Conservation (phyloP, 768 basidiomycete genomes). For the Clitopilus passeckerianus region DNA sequence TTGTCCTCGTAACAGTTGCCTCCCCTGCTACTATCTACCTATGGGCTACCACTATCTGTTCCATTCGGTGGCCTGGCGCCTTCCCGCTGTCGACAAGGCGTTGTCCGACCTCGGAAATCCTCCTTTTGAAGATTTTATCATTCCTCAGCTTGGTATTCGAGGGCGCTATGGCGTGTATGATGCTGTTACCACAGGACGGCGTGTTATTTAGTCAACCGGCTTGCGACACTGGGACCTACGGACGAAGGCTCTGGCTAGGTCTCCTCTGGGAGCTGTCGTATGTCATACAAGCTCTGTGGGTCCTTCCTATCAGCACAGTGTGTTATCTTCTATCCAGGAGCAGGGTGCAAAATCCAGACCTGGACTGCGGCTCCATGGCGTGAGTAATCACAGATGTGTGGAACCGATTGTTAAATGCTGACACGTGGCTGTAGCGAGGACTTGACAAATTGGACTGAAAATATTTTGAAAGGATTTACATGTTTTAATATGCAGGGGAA, state of each 20-base stretch:
- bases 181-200: neutral
- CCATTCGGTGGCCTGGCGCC: neutral
- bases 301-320: neutral
- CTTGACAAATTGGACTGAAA: neutral
- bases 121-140: neutral
- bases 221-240: conserved; percentile 2
- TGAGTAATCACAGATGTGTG: neutral
- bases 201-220: conserved; percentile 3
- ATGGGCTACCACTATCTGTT: conserved; percentile 2
- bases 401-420: neutral
- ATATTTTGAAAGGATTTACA: neutral
- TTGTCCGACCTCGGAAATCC: neutral
- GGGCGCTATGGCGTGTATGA: conserved; percentile 1
- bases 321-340: too few species aligned
- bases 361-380: too few species aligned
- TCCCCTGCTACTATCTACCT: conserved; percentile 13
- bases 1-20: conserved; percentile 10
- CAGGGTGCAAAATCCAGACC: too few species aligned
- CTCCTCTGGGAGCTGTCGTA: conserved; percentile 5
- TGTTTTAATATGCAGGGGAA: neutral
- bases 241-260: conserved; percentile 2
- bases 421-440: neutral
- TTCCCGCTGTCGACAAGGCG: neutral
- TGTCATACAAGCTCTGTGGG: neutral
- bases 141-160: neutral